Evolutionary conservation across 805 yeast species (phyloP), one percentile per base, ranked within the genome.

Genomic region (Candida palmyrensis): DNA sequence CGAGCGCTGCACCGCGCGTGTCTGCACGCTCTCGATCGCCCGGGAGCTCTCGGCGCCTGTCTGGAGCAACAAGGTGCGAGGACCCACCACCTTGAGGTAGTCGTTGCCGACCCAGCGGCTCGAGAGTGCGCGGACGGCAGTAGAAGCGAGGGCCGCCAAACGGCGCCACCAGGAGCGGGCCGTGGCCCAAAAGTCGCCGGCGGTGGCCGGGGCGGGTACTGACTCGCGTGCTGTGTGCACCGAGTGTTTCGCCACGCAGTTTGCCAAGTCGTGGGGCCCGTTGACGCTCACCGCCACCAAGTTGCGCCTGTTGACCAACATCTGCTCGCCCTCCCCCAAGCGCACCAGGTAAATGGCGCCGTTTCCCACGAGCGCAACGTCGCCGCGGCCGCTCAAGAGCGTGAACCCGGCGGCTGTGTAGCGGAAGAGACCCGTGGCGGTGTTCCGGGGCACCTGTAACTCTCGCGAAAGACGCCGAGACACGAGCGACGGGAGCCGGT

Each of bases 331-430:
- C 12, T 57, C 65, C 3, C 45, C 55, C 16, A 78, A 49, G 20
- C 57, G 57, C 11, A 76, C 53, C 38, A 64, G 67, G 48, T 74
- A 75, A 15, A 78, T 51, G 9, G 73, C 62, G 0, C 84, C 83
- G 16, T 60, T 56, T 1, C 82, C 83, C 11, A 65, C 71, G 11
- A 79, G 41, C 1, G 77, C 76, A 2, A 64, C 64, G 32, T 64
- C 68, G 0, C 85, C 85, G 38, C 84, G 60, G 1, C 85, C 84
- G 17, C 71, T 65, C 5, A 76, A 41, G 23, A 73, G 54, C 0
- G 68, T 57, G 45, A 67, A 77, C 0, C 78, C 78, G 9, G 55
- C 33, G 20, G 51, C 53, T 21, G 40, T 39, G 55, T 62, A 59
- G 14, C 45, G 42, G 38, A 43, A 47, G 13, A 74, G 47, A 1